Base-by-base conservation (phyloP, 441 rosid species). In the Pelargonium cotyledonis region DNA sequence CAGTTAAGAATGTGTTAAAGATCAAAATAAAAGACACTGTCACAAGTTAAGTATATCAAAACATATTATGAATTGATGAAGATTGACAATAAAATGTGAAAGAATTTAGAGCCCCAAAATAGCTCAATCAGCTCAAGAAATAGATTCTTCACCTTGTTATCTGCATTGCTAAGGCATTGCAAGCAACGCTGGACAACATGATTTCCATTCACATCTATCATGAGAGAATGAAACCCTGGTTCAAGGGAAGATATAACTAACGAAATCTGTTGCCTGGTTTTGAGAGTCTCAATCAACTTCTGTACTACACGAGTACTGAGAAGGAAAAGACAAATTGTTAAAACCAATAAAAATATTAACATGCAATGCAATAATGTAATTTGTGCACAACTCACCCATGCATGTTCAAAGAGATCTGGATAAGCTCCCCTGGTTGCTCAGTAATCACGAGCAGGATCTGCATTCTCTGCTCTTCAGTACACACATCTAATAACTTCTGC, bases 131-230 rank as follows among this genome's bases (percentile, higher is more conserved):
- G 21, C 46, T 19, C 38, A 68, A 64, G 38, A 53, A 64, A 16
- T 29, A 41, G 49, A 19, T 31, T 47, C 12, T 21, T 69, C 51
- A 83, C 86, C 81, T 71, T 65, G 70, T 77, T 79, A 68, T 80
- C 81, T 67, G 79, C 70, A 63, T 65, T 57, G 35, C 78, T 70
- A 77, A 83, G 75, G 62, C 78, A 85, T 60, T 78, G 78, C 71
- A 86, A 79, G 77, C 88, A 86, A 53, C 83, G 85, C 78, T 82
- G 85, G 41, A 78, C 80, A 1, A 86, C 88, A 71, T 86, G 90
- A 69, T 86, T 86, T 46, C 90, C 88, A 57, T 86, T 82, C 62
- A 79, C 47, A 68, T 86, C 81, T 71, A 66, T 80, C 70, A 80
- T 78, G 67, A 86, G 80, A 63, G 73, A 68, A 29, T 76, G 73